Percentiles rank a stretch among this genome's conserved stretches.
phyloP scores from a whole-genome alignment of 495 filamentous ascomycete genomes.

The Jackrogersella multiformis region DNA sequence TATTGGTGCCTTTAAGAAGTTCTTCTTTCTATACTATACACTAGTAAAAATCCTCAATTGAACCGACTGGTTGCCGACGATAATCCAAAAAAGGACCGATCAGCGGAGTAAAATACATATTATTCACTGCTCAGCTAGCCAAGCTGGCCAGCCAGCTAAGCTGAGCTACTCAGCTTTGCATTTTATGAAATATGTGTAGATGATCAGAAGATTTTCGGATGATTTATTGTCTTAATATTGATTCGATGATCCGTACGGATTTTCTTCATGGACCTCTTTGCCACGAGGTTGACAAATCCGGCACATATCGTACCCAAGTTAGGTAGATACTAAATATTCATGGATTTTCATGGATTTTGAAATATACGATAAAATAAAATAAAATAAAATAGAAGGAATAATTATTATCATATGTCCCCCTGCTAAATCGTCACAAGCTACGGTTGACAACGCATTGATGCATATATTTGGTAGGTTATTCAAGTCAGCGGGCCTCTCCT shows the following conservation, averaged over 20 bases:
- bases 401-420: constrained; percentile 21
- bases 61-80: constrained; percentile 35
- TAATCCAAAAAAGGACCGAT: constrained; percentile 36
- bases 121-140: background rate
- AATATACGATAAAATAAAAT: constrained; percentile 7
- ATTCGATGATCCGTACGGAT: background rate
- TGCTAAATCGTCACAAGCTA: constrained; percentile 40
- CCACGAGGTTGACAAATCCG: constrained; percentile 10
- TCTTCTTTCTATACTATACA: background rate
- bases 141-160: background rate
- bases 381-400: constrained; percentile 4
- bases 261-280: too few relatives aligned
- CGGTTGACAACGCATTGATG: constrained; percentile 44
- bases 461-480: constrained; percentile 34
- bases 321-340: background rate
- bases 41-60: constrained; percentile 30
- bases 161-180: background rate
- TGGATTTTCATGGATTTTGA: background rate
- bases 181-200: background rate
- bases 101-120: constrained; percentile 12
- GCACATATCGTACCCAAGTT: background rate
- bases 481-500: constrained; percentile 38
- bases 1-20: background rate
- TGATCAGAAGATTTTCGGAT: background rate
- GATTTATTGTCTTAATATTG: constrained; percentile 1